phyloP scores from a whole-genome alignment of 116 monocot species.

The Papilionanthe hybrid region DNA sequence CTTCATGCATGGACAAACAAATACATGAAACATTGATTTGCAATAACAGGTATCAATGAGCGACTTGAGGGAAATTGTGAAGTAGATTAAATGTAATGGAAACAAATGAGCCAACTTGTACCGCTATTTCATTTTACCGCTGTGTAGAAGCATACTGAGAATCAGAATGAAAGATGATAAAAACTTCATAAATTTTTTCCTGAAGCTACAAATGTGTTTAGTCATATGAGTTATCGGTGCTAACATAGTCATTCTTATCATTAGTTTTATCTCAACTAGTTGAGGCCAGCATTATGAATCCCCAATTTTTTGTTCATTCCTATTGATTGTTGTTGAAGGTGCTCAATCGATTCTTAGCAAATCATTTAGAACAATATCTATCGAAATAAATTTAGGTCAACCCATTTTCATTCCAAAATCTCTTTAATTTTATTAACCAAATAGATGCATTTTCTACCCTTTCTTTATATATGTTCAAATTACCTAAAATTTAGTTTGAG shows the following conservation, averaged over 20 bases:
- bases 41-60: not conserved
- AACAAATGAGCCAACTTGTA: not conserved
- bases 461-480: not conserved
- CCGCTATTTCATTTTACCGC: not conserved
- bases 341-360: not conserved
- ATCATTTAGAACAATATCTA: not conserved
- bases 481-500: not conserved
- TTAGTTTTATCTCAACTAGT: not conserved
- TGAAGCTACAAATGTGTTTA: not conserved
- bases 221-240: not conserved
- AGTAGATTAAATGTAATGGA: not conserved
- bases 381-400: not conserved
- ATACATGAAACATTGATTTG: not conserved
- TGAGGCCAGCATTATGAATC: not conserved
- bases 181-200: not conserved
- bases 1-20: not conserved
- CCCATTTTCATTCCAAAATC: not conserved
- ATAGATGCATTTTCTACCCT: not conserved
- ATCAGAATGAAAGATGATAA: not conserved
- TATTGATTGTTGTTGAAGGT: not conserved
- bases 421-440: not conserved
- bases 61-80: not conserved
- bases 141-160: not conserved
- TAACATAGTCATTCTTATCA: not conserved
- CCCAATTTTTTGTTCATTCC: not conserved